phyloP scores from a whole-genome alignment of 2,329 filamentous ascomycete species.

The Alternaria solani region DNA sequence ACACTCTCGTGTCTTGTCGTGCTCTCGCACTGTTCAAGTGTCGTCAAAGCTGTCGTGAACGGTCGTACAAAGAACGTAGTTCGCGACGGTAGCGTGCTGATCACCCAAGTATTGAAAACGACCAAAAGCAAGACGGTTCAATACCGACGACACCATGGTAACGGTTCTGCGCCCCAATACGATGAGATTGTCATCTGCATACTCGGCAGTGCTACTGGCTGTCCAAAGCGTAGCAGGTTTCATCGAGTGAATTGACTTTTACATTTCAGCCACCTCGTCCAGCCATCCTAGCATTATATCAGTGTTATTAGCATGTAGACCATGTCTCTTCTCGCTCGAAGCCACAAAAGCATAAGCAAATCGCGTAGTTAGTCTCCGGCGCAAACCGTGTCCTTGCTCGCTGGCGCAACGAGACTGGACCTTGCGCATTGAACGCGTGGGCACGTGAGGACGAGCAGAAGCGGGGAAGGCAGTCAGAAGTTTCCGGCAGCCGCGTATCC shows the following conservation, averaged over 20 bases:
- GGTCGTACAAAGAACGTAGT: neutral
- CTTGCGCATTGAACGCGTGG: slow-evolving; percentile 16
- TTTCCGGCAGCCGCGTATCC: no score
- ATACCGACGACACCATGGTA: neutral
- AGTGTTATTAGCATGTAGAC: neutral
- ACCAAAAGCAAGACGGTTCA: neutral
- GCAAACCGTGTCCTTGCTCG: slow-evolving; percentile 6
- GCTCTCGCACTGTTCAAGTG: neutral
- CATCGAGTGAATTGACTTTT: neutral
- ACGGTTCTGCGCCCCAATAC: neutral
- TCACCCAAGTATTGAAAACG: neutral
- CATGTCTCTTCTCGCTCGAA: neutral
- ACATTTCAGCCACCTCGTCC: neutral
- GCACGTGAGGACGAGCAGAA: slow-evolving; percentile 10
- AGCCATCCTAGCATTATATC: neutral
- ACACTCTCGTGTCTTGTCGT: neutral
- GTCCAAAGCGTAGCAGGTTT: slow-evolving; percentile 2
- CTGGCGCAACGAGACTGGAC: slow-evolving; percentile 1
- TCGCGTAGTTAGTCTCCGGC: neutral
- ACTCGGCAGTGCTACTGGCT: neutral
- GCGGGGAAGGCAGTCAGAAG: slow-evolving; percentile 3
- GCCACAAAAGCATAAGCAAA: neutral
- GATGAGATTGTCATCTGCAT: neutral
- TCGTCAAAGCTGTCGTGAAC: neutral
- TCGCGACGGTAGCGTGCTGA: slow-evolving; percentile 1